phyloP scores from a whole-genome alignment of 2,329 filamentous ascomycete genomes.

The Hymenoscyphus albidus region DNA sequence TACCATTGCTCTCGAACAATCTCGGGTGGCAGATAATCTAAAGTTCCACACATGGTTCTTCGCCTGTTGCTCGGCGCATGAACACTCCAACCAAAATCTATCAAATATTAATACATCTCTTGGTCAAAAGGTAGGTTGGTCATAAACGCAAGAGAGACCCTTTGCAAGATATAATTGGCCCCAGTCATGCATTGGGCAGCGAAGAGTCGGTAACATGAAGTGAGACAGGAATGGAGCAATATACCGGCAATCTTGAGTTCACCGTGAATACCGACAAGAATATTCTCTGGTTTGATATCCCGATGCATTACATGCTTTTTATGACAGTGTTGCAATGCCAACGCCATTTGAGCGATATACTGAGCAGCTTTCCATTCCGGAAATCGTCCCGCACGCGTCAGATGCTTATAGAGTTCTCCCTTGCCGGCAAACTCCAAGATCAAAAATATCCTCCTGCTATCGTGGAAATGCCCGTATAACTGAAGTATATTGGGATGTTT shows the following conservation, averaged over 20 bases:
- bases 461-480: slow-evolving; percentile 67
- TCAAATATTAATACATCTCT: not conserved
- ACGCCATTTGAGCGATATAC: slow-evolving; percentile 69
- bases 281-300: slow-evolving; percentile 95
- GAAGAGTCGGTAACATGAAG: not conserved
- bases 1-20: slow-evolving; percentile 70
- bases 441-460: slow-evolving; percentile 65
- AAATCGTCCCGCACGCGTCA: slow-evolving; percentile 61
- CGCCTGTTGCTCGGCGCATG: slow-evolving; percentile 88
- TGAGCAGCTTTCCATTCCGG: slow-evolving; percentile 66
- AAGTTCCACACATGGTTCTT: slow-evolving; percentile 89
- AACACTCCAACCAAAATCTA: slow-evolving; percentile 70
- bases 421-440: slow-evolving; percentile 67
- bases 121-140: not conserved
- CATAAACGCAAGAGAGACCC: too few relatives aligned
- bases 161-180: not conserved
- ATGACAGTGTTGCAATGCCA: slow-evolving; percentile 79
- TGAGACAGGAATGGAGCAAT: not conserved
- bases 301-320: slow-evolving; percentile 94
- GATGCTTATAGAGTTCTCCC: slow-evolving; percentile 67
- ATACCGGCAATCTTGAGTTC: slow-evolving; percentile 74
- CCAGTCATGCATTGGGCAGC: not conserved
- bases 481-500: slow-evolving; percentile 65
- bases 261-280: slow-evolving; percentile 86
- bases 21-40: slow-evolving; percentile 84